A percentile compares a stretch with the other conserved stretches of the same genome.
phyloP scores from a whole-genome alignment of 2,329 filamentous ascomycete species.

The Lecanoromycetidae sp. region DNA sequence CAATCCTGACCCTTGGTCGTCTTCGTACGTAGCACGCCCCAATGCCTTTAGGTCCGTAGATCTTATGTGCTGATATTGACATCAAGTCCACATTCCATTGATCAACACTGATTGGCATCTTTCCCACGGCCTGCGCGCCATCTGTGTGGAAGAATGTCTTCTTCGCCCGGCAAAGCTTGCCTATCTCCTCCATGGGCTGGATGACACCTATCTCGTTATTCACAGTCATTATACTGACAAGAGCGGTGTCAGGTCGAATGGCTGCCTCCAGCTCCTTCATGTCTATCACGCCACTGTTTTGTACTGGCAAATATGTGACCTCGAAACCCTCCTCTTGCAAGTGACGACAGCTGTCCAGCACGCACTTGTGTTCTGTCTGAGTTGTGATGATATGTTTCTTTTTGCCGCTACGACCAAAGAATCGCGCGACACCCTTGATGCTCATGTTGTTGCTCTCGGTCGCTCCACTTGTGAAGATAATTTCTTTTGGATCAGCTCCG shows the following conservation, averaged over 20 bases:
- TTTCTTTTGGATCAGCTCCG: conserved; percentile 91
- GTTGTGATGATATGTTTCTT: conserved; percentile 98
- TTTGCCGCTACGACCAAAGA: conserved; percentile 85
- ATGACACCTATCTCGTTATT: conserved; percentile 99
- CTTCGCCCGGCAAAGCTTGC: conserved; percentile 75
- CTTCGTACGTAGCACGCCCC: conserved; percentile 92
- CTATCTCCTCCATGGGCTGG: conserved; percentile 87
- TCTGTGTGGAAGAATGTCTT: conserved; percentile 99
- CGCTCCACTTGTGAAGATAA: conserved; percentile 95
- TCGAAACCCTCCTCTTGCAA: conserved; percentile 94
- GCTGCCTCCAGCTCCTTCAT: conserved; percentile 76
- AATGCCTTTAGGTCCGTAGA: conserved; percentile 94
- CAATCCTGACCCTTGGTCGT: conserved; percentile 81
- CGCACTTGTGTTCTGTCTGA: conserved; percentile 98
- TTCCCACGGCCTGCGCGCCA: conserved; percentile 92
- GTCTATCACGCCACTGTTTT: conserved; percentile 71
- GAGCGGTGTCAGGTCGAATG: conserved; percentile 76
- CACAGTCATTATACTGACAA: conserved; percentile 97
- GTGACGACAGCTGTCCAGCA: conserved; percentile 92
- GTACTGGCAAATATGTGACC: conserved; percentile 89
- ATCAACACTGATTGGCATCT: conserved; percentile 93
- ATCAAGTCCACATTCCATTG: conserved; percentile 97
- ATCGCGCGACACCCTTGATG: conserved; percentile 92
- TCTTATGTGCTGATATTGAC: conserved; percentile 98
- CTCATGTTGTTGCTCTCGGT: conserved; percentile 99